These are phyloP conservation scores for Aphanomyces cochlioides DNA, from an alignment of 352 stramenopile species.

Conservation along the genomic window DNA sequence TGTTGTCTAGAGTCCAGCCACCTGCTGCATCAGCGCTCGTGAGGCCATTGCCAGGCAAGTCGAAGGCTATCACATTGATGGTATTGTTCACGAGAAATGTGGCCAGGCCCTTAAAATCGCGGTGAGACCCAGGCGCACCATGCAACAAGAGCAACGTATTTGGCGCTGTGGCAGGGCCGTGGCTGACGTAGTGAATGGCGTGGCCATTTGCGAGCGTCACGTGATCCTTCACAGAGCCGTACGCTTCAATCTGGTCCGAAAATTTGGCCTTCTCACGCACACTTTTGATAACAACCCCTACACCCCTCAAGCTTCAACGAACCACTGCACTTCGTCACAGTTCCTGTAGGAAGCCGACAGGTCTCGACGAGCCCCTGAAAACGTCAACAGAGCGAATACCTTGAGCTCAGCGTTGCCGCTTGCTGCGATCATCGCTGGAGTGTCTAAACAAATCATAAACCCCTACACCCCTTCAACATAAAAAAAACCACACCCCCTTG, in stretches of 20 bases:
- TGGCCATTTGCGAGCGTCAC: slow-evolving; percentile 11
- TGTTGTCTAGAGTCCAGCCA: background rate
- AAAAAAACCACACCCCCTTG: no score
- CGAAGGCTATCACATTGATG: slow-evolving; percentile 21
- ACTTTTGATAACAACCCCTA: no score
- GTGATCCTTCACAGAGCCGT: background rate
- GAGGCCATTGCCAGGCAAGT: slow-evolving; percentile 14
- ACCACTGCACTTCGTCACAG: no score
- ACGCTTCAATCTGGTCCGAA: background rate
- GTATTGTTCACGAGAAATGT: background rate
- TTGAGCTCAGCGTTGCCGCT: no score
- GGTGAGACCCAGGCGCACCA: slow-evolving; percentile 11
- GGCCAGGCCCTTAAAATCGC: slow-evolving; percentile 18
- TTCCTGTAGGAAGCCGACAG: no score
- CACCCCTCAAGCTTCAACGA: no score
- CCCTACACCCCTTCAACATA: no score
- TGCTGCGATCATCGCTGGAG: no score
- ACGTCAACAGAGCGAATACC: no score
- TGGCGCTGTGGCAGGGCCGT: background rate
- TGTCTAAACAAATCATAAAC: no score
- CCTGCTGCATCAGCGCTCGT: slow-evolving; percentile 17
- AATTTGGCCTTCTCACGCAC: no score
- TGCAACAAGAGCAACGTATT: slow-evolving; percentile 17
- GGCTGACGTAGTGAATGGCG: slow-evolving; percentile 11
- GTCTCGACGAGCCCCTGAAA: no score